Evolutionary conservation across 257 asterid genomes (phyloP).

Genomic region (Henckelia pumila): DNA sequence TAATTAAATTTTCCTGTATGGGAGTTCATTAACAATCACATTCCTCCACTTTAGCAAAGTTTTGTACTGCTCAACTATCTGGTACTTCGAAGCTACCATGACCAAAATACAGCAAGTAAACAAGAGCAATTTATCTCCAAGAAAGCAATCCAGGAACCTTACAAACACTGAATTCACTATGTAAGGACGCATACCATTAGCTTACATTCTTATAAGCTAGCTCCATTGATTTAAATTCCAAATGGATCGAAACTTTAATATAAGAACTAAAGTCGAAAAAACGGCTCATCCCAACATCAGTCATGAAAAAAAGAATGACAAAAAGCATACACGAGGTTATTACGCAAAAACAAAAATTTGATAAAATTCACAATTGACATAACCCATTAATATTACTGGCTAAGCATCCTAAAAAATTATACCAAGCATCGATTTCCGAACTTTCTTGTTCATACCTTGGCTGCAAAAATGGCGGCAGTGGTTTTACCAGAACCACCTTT

Average conservation of each 20-base stretch:
- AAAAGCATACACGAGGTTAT: no score
- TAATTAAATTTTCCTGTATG: no score
- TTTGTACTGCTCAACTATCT: not conserved
- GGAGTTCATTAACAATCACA: not conserved
- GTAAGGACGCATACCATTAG: no score
- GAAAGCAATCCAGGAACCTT: not conserved
- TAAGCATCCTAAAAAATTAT: not conserved
- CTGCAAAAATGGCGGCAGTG: conserved; percentile 87
- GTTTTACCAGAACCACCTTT: conserved; percentile 98
- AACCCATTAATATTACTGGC: not conserved
- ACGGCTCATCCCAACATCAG: not conserved
- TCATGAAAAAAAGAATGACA: not conserved
- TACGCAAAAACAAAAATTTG: no score
- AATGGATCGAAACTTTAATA: no score
- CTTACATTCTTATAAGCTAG: no score
- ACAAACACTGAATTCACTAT: not conserved
- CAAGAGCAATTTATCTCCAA: not conserved
- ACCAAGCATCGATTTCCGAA: not conserved
- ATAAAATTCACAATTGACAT: no score
- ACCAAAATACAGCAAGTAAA: not conserved
- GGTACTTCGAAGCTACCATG: not conserved
- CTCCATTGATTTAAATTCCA: no score
- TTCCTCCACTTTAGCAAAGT: not conserved
- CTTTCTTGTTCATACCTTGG: conserved; percentile 56
- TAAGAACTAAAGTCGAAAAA: no score